These are phyloP conservation scores for Craterostigma plantagineum DNA, from an alignment of 257 asterid genomes.

Conservation along the genomic window DNA sequence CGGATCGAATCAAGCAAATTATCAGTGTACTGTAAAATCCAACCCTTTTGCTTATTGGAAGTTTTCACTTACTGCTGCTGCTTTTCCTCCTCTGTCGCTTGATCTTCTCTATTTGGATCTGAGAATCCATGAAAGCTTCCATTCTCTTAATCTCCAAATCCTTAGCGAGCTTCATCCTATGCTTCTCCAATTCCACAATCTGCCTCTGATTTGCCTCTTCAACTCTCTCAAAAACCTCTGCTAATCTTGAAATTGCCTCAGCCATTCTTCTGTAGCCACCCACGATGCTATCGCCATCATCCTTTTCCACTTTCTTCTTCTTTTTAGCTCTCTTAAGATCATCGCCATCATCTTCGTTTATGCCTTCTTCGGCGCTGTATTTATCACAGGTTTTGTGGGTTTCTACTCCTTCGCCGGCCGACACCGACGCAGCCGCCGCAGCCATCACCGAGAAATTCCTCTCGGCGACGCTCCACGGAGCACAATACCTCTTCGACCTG, in stretches of 20 bases:
- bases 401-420: conserved; percentile 25
- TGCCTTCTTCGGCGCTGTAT: conserved; percentile 9
- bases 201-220: conserved; percentile 72
- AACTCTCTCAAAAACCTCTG: conserved; percentile 70
- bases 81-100: conserved; percentile 1
- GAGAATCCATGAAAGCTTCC: conserved; percentile 72
- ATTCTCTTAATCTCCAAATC: conserved; percentile 89
- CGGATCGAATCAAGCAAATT: too few species aligned
- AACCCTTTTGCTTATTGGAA: too few species aligned
- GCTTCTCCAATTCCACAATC: conserved; percentile 81
- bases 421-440: conserved; percentile 45
- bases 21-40: too few species aligned
- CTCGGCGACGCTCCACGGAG: conserved; percentile 23
- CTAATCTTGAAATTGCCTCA: conserved; percentile 47
- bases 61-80: not conserved
- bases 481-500: conserved; percentile 47
- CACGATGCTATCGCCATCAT: conserved; percentile 19
- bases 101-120: conserved; percentile 12
- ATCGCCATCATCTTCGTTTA: too few species aligned
- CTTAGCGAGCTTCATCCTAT: conserved; percentile 79
- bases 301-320: conserved; percentile 11
- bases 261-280: conserved; percentile 44
- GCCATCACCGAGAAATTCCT: conserved; percentile 66
- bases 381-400: conserved; percentile 13
- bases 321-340: conserved; percentile 12